Percentiles rank a stretch among this genome's conserved stretches.
phyloP scores from a whole-genome alignment of 106 monocot genomes.

The Agapanthus africanus region DNA sequence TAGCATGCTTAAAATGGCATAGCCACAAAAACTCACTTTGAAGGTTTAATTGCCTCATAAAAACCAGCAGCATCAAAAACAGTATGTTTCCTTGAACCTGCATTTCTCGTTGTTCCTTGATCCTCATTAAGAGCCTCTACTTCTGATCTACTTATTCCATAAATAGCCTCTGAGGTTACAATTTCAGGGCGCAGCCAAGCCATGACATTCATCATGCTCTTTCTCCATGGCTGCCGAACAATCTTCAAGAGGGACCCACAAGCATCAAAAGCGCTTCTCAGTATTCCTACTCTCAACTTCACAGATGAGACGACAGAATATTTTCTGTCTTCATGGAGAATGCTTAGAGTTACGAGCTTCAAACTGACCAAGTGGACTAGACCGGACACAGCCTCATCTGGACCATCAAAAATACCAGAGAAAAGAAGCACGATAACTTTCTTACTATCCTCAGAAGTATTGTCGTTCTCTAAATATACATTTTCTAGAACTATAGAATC shows the following conservation, averaged over 20 bases:
- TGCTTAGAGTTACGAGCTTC: slow-evolving; percentile 51
- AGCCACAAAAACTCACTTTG: slow-evolving; percentile 39
- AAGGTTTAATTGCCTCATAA: slow-evolving; percentile 91
- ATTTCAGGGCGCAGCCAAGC: slow-evolving; percentile 88
- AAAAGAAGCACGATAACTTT: slow-evolving; percentile 30
- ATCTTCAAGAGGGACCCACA: slow-evolving; percentile 63
- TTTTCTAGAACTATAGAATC: slow-evolving; percentile 56
- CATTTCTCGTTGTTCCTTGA: slow-evolving; percentile 10
- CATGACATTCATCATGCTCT: slow-evolving; percentile 86
- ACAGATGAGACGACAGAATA: slow-evolving; percentile 24
- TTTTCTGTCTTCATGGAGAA: slow-evolving; percentile 25
- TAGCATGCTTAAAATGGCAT: background rate
- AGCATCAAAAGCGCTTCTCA: slow-evolving; percentile 56
- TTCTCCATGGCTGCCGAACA: slow-evolving; percentile 73
- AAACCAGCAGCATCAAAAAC: slow-evolving; percentile 60
- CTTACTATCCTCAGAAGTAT: slow-evolving; percentile 13
- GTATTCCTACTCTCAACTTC: slow-evolving; percentile 64
- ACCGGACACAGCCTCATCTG: slow-evolving; percentile 68
- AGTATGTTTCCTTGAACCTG: slow-evolving; percentile 27
- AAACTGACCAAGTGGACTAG: slow-evolving; percentile 69
- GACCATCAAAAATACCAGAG: slow-evolving; percentile 84
- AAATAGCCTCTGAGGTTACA: slow-evolving; percentile 58
- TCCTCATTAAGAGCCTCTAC: slow-evolving; percentile 6
- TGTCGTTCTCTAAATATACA: slow-evolving; percentile 14
- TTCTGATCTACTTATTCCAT: slow-evolving; percentile 26